phyloP scores from a whole-genome alignment of 1,284 basidiomycete species.

The Cutaneotrichosporon mucoides region DNA sequence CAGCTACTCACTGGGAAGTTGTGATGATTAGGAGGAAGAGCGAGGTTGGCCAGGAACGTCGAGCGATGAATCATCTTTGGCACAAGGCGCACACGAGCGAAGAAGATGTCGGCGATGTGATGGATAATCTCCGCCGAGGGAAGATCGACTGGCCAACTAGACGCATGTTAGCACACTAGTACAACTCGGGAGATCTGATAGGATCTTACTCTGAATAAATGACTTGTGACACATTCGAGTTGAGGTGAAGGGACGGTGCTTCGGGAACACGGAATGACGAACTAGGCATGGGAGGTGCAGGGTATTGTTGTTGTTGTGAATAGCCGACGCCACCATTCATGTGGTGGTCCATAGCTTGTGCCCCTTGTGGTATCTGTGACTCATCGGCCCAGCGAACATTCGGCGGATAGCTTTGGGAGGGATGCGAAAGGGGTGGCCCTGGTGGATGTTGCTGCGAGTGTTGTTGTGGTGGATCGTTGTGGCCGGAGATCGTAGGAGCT shows the following conservation, averaged over 20 bases:
- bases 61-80: constrained; percentile 38
- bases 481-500: too few species aligned
- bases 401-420: not conserved
- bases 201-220: constrained; percentile 30
- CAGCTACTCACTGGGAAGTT: constrained; percentile 36
- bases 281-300: not conserved
- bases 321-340: not conserved
- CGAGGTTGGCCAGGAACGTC: constrained; percentile 26
- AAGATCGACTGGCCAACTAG: constrained; percentile 37
- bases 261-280: too few species aligned
- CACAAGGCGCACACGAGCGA: constrained; percentile 34
- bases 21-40: constrained; percentile 31
- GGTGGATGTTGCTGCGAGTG: too few species aligned
- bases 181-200: too few species aligned
- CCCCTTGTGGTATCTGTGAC: not conserved
- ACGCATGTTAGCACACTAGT: too few species aligned
- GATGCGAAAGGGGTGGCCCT: not conserved
- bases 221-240: not conserved
- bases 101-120: constrained; percentile 38
- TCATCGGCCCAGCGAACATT: not conserved
- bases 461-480: too few species aligned
- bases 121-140: constrained; percentile 33
- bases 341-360: not conserved
- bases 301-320: not conserved
- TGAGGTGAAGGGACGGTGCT: not conserved